These are phyloP conservation scores for Tetragonia tetragonoides DNA, from an alignment of 148 eudicot genomes.

Conservation along the genomic window DNA sequence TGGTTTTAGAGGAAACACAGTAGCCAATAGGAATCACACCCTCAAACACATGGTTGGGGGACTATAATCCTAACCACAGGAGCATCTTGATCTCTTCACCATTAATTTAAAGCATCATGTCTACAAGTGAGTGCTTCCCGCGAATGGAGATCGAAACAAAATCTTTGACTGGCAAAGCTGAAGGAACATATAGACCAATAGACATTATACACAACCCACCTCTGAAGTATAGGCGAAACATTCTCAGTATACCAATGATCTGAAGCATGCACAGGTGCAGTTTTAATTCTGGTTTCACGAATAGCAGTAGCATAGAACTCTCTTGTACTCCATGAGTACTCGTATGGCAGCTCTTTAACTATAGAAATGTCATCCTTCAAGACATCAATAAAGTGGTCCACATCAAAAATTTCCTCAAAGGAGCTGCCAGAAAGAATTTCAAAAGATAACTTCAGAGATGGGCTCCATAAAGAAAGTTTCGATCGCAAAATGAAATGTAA, in stretches of 20 bases:
- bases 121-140: neutral
- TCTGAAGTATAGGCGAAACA: conserved; percentile 69
- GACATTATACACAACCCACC: conserved; percentile 40
- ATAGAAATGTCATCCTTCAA: conserved; percentile 82
- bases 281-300: conserved; percentile 82
- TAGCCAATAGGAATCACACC: no score
- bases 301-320: conserved; percentile 85
- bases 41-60: no score
- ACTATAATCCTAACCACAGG: no score
- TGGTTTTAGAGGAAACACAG: no score
- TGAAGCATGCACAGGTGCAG: conserved; percentile 97
- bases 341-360: conserved; percentile 80
- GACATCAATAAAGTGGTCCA: conserved; percentile 84
- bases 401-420: conserved; percentile 87
- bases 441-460: conserved; percentile 6
- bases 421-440: conserved; percentile 44
- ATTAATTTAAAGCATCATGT: no score
- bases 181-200: neutral
- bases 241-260: conserved; percentile 88
- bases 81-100: no score
- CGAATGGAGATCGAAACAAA: neutral
- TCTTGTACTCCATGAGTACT: conserved; percentile 93
- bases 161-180: neutral
- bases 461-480: conserved; percentile 13
- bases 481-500: conserved; percentile 1